A percentile compares a stretch with the other conserved stretches of the same genome.
phyloP scores from a whole-genome alignment of 2,329 filamentous ascomycete species.

The Teratosphaeria destructans region DNA sequence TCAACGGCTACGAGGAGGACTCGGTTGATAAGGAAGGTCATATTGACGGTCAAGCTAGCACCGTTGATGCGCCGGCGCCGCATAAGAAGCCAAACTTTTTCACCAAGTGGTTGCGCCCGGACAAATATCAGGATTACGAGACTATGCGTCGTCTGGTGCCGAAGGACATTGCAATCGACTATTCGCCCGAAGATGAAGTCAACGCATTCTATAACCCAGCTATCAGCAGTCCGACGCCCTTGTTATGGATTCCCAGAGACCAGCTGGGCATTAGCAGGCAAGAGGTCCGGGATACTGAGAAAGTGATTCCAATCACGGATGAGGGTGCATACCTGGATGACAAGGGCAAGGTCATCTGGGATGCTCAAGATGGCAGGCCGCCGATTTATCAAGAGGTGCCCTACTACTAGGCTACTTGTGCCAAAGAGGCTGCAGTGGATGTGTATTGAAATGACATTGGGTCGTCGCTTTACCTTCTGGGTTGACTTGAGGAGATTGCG shows the following conservation, averaged over 20 bases:
- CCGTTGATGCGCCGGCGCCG: conserved; percentile 15
- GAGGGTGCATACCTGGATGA: conserved; percentile 62
- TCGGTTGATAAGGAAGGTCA: conserved; percentile 12
- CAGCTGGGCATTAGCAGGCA: conserved; percentile 62
- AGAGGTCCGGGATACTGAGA: conserved; percentile 62
- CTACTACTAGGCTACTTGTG: conserved; percentile 31
- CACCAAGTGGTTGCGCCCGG: conserved; percentile 63
- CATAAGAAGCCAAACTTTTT: conserved; percentile 49
- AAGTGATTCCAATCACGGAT: conserved; percentile 69
- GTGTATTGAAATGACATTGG: neutral
- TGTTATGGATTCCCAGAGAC: conserved; percentile 81
- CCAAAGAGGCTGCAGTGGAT: neutral
- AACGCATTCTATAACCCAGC: conserved; percentile 68
- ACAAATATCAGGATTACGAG: conserved; percentile 63
- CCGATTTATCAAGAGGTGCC: conserved; percentile 51
- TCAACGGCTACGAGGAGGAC: conserved; percentile 17
- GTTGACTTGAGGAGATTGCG: neutral
- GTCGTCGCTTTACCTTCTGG: neutral
- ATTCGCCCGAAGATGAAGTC: conserved; percentile 50
- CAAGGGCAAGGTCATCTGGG: conserved; percentile 56
- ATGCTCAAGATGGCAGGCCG: conserved; percentile 44
- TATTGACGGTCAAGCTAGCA: conserved; percentile 8
- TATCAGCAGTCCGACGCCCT: conserved; percentile 50
- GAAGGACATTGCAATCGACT: conserved; percentile 45
- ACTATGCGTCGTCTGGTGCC: conserved; percentile 62